Evolutionary conservation across 768 basidiomycete species (phyloP), one percentile per base, ranked within the genome.

Genomic region (Ephemerocybe angulata): DNA sequence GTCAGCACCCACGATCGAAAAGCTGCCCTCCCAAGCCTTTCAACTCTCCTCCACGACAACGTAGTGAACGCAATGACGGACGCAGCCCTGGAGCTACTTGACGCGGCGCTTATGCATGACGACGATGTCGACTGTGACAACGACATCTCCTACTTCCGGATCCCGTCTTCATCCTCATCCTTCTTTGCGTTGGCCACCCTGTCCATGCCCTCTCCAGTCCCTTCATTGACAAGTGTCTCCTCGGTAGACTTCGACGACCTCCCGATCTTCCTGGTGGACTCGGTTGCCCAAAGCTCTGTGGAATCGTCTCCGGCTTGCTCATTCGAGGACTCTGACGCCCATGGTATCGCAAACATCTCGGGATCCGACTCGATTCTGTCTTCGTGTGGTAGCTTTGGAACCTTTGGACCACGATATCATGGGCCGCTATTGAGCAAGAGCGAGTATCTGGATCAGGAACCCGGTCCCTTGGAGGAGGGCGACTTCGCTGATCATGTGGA

Each of bases 181-280:
- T 53, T 57, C 37, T 53, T 52, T 28, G 56, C 49, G 25, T 44
- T 43, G 35, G 46, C 37, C 52, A 56, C 44, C 19, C 47, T 55
- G 46, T 37, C 28, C 31, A 50, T 52, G n/a, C 53, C 50, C 24
- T 54, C 42, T 12, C 49, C 30, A 24, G 50, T 21, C 24, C 44
- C 56, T 21, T 54, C 56, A 22, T 19, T 30, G 3, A 53, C 56
- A 13, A 52, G 44, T 13, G n/a, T 47, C 33, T 51, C 29, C 4
- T 58, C 57, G 22, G 17, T 58, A 17, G 50, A 41, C 25, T 55
- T 55, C 38, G 57, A 58, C 37, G 50, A 47, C 22, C 29, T 55
- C 19, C 43, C 41, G 3, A 50, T 58, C 25, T 52, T 54, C 29
- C 37, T 55, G 22, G 54, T 55, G 31, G 53, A 58, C 47, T 51